phyloP scores from a whole-genome alignment of 805 yeast species.

The Pichia ethanolica region DNA sequence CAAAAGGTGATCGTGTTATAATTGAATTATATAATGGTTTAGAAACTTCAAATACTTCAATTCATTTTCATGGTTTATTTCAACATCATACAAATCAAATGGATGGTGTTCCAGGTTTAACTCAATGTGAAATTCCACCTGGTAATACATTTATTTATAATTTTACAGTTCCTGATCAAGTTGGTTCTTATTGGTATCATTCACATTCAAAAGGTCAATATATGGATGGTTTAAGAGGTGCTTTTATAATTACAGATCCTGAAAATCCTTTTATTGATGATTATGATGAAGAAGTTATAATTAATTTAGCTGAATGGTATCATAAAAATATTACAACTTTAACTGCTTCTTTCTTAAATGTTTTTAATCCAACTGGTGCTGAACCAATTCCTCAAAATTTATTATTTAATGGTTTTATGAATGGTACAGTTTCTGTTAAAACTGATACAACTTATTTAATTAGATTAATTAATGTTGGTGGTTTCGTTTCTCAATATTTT shows the following conservation, averaged over 20 bases:
- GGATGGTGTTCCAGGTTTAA: constrained; percentile 88
- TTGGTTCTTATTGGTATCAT: constrained; percentile 96
- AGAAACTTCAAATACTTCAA: constrained; percentile 56
- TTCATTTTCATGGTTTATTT: constrained; percentile 95
- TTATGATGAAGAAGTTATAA: constrained; percentile 70
- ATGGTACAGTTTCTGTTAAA: constrained; percentile 68
- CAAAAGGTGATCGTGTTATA: constrained; percentile 71
- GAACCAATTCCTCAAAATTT: constrained; percentile 89
- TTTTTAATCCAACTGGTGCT: constrained; percentile 93
- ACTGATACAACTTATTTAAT: constrained; percentile 82
- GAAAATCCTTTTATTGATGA: constrained; percentile 54
- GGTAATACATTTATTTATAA: constrained; percentile 67
- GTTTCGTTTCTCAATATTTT: constrained; percentile 84
- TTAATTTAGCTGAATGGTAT: constrained; percentile 84
- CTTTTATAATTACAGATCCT: constrained; percentile 59
- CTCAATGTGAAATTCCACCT: constrained; percentile 90
- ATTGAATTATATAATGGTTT: constrained; percentile 73
- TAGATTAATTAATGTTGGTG: constrained; percentile 79
- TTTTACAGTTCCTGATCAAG: constrained; percentile 77
- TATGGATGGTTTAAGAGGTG: constrained; percentile 87
- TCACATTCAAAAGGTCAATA: constrained; percentile 87
- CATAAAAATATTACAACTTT: constrained; percentile 52
- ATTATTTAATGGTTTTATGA: constrained; percentile 74
- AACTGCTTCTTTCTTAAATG: constrained; percentile 49
- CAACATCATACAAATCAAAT: constrained; percentile 63